These are phyloP conservation scores for Anthoceros angustus DNA, from an alignment of 225 moss, liverwort and hornwort genomes.

Conservation along the genomic window DNA sequence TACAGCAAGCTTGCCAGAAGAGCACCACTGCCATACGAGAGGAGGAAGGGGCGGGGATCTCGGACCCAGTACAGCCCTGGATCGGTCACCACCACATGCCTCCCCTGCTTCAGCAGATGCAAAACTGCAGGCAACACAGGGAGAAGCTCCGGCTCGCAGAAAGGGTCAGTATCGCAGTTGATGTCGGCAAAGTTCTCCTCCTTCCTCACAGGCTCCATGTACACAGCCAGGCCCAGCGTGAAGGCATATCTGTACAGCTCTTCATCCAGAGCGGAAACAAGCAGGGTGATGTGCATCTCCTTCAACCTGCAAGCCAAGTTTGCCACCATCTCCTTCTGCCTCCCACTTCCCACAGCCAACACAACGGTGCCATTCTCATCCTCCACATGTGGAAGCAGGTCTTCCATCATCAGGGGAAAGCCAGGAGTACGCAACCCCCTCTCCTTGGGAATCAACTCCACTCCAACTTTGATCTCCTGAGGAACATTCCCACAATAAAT, in stretches of 20 bases:
- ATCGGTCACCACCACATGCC: neutral
- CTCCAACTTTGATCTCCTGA: neutral
- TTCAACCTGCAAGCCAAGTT: constrained; percentile 1
- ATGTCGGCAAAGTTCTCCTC: neutral
- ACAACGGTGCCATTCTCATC: neutral
- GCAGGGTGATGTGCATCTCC: neutral
- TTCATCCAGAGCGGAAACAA: neutral
- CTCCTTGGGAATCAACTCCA: neutral
- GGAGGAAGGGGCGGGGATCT: neutral
- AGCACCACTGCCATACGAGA: neutral
- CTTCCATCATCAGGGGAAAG: neutral
- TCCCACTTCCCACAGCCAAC: neutral
- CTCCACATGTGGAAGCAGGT: neutral
- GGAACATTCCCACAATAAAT: neutral
- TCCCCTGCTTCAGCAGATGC: constrained; percentile 2
- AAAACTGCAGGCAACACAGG: neutral
- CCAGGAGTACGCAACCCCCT: constrained; percentile 1
- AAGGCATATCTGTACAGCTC: neutral
- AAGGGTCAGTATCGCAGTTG: neutral
- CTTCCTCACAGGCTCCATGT: neutral
- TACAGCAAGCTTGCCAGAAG: neutral
- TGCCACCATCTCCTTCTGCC: neutral
- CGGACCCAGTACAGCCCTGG: constrained; percentile 1
- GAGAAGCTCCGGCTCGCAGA: neutral
- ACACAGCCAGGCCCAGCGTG: neutral